Base-by-base conservation (phyloP, 352 stramenopile species). In the Phytophthora pisi region DNA sequence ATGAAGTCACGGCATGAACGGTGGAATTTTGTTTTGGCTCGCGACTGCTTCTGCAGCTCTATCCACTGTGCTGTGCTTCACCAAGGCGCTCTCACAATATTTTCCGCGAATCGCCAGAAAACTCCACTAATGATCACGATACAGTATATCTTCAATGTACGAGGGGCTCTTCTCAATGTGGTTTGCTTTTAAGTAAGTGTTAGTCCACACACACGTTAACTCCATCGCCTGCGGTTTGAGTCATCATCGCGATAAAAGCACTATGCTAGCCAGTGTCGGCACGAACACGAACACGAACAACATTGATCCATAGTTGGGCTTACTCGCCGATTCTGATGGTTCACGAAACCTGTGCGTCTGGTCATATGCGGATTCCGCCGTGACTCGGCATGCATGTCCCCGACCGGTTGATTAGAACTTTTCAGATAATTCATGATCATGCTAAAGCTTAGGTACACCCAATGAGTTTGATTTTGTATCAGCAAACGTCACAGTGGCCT, bases 181-280 rank as follows among this genome's bases (percentile, higher is more conserved):
- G 28, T 31, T 9, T 20, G 1, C 20, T 20, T 20, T 20, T 20
- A 20, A 20, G 20, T 8, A 8, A 31, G 28, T 31, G 6, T 31
- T 31, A 6, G 28, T 31, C 28, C 20, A 20, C 28, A 31, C 28
- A 31, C 42, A 56, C 45, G 31, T 51, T 24, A 28, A 57, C 23
- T 43, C 52, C 61, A n/a, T 62, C 42, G 5, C 26, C 16, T 10
- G 24, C 30, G 13, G 62, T 54, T 20, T 24, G 52, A 4, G 61
- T 11, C 5, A 68, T 62, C 26, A 15, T 54, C 9, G 11, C 43
- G 15, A 62, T 46, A 51, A 68, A 34, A 2, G 24, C 51, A 7
- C 26, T 30, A 30, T 30, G 7, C 20, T 1, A 24, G n/a, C 49
- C 31, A 61, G 15, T 46, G 5, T 18, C 16, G 15, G 40, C 40